Conservation (phyloP, 75 land plant genomes). For the Picea sitchensis region DNA sequence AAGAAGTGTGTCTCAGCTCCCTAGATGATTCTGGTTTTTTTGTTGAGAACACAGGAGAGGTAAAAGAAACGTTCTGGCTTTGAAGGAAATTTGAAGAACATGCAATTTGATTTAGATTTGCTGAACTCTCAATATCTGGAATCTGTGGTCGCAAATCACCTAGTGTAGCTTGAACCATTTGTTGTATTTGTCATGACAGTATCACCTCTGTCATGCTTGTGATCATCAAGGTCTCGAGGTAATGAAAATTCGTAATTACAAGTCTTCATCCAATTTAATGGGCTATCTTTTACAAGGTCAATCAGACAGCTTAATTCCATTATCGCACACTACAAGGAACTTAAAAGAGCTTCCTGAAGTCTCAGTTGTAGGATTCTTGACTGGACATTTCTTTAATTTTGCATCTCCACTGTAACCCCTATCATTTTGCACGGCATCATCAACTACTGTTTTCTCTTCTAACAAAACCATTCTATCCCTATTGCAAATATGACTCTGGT, state of each 20-base stretch:
- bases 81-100: not conserved
- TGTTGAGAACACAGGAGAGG: not conserved
- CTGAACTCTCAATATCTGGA: not conserved
- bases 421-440: not conserved
- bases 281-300: not conserved
- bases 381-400: not conserved
- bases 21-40: not conserved
- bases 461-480: not conserved
- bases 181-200: not conserved
- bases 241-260: conserved; percentile 1
- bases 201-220: not conserved
- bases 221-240: not conserved
- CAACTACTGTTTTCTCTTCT: not conserved
- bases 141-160: not conserved
- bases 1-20: not conserved
- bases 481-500: not conserved
- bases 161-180: not conserved
- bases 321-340: not conserved
- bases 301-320: conserved; percentile 2
- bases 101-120: not conserved
- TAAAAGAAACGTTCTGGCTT: not conserved
- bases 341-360: not conserved
- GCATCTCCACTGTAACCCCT: not conserved
- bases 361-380: not conserved
- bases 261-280: not conserved